Percentiles rank a stretch among this genome's conserved stretches.
These are phyloP conservation scores for Solanum pimpinellifolium DNA, from an alignment of 257 asterid genomes.

Conservation along the genomic window DNA sequence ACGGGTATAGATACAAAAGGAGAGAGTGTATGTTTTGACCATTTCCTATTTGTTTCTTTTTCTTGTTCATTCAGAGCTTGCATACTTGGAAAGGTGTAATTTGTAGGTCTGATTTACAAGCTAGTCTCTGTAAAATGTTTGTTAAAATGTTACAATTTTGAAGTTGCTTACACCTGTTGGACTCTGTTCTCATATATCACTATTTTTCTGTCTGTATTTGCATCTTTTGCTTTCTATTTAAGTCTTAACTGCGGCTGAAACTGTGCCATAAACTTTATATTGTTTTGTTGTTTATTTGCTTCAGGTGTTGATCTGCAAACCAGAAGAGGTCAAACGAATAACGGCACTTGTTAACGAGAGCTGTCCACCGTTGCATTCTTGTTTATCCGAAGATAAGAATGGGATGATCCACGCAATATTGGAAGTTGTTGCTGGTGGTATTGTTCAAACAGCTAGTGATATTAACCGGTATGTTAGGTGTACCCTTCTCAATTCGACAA, in stretches of 20 bases:
- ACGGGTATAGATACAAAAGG: constrained; percentile 98
- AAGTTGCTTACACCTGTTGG: neutral
- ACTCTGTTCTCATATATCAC: neutral
- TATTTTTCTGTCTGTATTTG: constrained; percentile 2
- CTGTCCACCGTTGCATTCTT: constrained; percentile 91
- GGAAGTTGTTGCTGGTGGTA: constrained; percentile 98
- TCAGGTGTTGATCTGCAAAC: constrained; percentile 87
- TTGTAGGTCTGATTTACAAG: neutral
- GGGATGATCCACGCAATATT: constrained; percentile 99
- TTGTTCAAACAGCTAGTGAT: constrained; percentile 90
- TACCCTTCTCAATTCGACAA: constrained; percentile 90
- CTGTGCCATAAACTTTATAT: neutral
- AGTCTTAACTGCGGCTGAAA: neutral
- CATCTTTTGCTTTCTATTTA: neutral
- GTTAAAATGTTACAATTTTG: neutral
- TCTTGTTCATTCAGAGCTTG: neutral
- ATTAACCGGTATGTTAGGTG: constrained; percentile 94
- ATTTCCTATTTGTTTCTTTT: neutral
- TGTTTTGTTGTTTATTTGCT: neutral
- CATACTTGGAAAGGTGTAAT: neutral
- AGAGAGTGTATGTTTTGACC: constrained; percentile 67
- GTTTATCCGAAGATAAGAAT: constrained; percentile 94
- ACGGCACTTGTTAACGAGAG: constrained; percentile 61
- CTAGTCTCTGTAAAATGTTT: neutral
- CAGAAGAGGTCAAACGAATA: constrained; percentile 77